phyloP scores from a whole-genome alignment of 345 rosid species.

The Iberis pinnata region DNA sequence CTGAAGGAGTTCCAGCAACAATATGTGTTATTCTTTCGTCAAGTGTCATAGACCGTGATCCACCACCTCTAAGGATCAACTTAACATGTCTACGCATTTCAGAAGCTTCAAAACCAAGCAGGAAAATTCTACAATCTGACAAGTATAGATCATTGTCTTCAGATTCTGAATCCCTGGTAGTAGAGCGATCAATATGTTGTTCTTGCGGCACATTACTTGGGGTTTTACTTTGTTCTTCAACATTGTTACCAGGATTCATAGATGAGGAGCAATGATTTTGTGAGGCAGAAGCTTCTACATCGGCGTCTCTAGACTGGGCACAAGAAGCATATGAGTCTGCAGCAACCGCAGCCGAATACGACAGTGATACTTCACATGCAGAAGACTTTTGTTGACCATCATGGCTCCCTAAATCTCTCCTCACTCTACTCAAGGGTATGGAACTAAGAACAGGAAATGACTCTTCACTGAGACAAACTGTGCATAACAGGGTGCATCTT shows the following conservation, averaged over 20 bases:
- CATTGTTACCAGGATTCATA: slow-evolving; percentile 37
- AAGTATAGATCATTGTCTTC: slow-evolving; percentile 79
- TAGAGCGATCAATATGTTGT: slow-evolving; percentile 41
- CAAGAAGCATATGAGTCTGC: slow-evolving; percentile 42
- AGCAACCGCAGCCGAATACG: slow-evolving; percentile 32
- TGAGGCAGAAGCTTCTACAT: slow-evolving; percentile 65
- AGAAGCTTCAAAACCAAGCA: slow-evolving; percentile 81
- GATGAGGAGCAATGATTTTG: slow-evolving; percentile 53
- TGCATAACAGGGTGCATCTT: slow-evolving; percentile 35
- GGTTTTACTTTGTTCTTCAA: slow-evolving; percentile 37
- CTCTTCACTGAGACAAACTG: slow-evolving; percentile 88
- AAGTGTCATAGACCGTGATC: slow-evolving; percentile 55
- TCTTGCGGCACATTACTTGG: slow-evolving; percentile 37
- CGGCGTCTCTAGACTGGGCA: slow-evolving; percentile 49
- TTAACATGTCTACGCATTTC: slow-evolving; percentile 71
- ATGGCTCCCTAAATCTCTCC: slow-evolving; percentile 33
- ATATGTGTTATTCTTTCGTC: slow-evolving; percentile 81
- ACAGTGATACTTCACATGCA: slow-evolving; percentile 32
- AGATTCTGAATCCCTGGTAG: slow-evolving; percentile 72
- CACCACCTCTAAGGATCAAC: slow-evolving; percentile 79
- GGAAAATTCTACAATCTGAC: slow-evolving; percentile 71
- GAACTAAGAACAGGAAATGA: slow-evolving; percentile 65
- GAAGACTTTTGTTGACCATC: slow-evolving; percentile 44
- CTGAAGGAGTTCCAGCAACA: slow-evolving; percentile 80
- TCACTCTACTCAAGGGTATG: slow-evolving; percentile 37